Base-by-base conservation (phyloP, 1,284 basidiomycete species). In the Cryptococcus amylolentus region DNA sequence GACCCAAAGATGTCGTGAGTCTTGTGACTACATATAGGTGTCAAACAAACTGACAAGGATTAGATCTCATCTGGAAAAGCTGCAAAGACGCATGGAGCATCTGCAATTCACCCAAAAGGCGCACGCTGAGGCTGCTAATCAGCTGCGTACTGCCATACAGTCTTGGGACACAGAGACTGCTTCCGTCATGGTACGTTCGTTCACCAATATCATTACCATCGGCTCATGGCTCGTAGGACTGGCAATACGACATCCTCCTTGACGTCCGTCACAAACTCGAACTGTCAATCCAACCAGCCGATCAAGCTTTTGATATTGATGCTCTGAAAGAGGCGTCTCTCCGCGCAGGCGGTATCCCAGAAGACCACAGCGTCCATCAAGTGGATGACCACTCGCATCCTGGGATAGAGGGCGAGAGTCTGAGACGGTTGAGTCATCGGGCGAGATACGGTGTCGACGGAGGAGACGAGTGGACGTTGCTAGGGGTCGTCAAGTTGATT, bases 141-240 rank as follows among this genome's bases (percentile, higher is more conserved):
- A 40, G 9, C 53, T 70, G 35, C 46, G 66, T 35, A 56, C 51
- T 10, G 58, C 58, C 16, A 60, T 70, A 7, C 57, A 60, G 41
- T 35, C 56, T 26, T 69, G 67, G 67, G 61, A 65, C 48, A 49
- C 60, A 37, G 62, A 67, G 35, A 64, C 67, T 60, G 46, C 52
- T n/a, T 42, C 49, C 12, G 44, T 59, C 18, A 57, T 48, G 4
- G 67, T 69, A 47, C 56, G 66, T 63, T 13, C 37, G 16, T 51
- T 31, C 41, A 26, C 16, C 45, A 10, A 28, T n/a, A 40, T n/a
- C 49, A 23, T 20, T 3, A 9, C 43, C 26, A n/a, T 16, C 12
- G 10, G n/a, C 43, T 39, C 5, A 28, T 23, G 14, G 7, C 12
- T 16, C 38, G 7, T 43, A 61, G 59, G 59, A 61, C 51, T 61